phyloP scores from a whole-genome alignment of 1,284 basidiomycete genomes.

The Termitomyces sp. region DNA sequence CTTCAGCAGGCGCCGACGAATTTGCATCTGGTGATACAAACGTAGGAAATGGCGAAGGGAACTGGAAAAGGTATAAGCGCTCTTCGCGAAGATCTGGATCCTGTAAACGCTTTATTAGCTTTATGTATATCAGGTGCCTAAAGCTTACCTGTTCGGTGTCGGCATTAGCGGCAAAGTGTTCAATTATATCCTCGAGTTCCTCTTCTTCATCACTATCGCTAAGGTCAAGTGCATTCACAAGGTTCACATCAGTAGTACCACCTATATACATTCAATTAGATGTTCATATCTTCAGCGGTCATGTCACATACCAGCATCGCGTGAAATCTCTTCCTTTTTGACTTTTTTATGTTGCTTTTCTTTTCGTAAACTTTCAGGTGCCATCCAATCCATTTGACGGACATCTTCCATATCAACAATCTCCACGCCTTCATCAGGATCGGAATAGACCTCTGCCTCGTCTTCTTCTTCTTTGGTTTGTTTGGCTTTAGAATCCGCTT shows the following conservation, averaged over 20 bases:
- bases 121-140: neutral
- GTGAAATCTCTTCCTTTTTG: constrained; percentile 40
- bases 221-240: constrained; percentile 72
- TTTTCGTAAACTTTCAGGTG: constrained; percentile 73
- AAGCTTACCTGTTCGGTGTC: constrained; percentile 36
- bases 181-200: constrained; percentile 78
- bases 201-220: constrained; percentile 86
- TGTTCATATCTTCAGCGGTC: neutral
- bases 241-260: constrained; percentile 44
- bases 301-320: constrained; percentile 27
- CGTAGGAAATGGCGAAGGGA: constrained; percentile 83
- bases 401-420: constrained; percentile 87
- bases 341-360: constrained; percentile 47
- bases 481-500: constrained; percentile 29
- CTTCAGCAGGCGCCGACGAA: constrained; percentile 27
- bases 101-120: constrained; percentile 24
- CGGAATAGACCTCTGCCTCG: constrained; percentile 75
- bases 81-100: constrained; percentile 50
- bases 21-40: constrained; percentile 43
- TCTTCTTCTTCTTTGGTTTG: constrained; percentile 33
- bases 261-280: constrained; percentile 6
- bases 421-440: constrained; percentile 82
- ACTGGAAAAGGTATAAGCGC: constrained; percentile 87
- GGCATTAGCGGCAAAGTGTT: constrained; percentile 61
- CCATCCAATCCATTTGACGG: constrained; percentile 80